phyloP scores from a whole-genome alignment of 169 alveolate species.

The Hammondia hammondi region DNA sequence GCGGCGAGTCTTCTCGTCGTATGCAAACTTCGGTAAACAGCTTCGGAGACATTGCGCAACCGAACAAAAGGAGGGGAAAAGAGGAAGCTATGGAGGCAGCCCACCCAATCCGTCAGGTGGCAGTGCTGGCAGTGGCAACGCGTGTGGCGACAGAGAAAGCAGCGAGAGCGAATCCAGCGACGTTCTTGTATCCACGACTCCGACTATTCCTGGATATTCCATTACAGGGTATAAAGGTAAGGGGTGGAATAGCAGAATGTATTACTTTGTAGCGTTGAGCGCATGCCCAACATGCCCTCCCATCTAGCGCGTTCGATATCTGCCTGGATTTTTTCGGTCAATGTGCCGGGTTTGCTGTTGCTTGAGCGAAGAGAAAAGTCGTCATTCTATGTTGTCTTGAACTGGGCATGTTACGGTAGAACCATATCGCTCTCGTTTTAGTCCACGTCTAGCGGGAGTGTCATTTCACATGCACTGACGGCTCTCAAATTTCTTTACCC shows the following conservation, averaged over 20 bases:
- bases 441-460: too few species aligned
- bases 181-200: not conserved
- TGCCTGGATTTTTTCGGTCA: too few species aligned
- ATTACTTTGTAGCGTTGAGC: too few species aligned
- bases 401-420: too few species aligned
- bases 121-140: not conserved
- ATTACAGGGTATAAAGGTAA: not conserved
- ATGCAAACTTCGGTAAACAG: not conserved
- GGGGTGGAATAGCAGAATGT: not conserved
- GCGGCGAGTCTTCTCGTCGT: not conserved
- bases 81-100: not conserved
- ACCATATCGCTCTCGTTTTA: too few species aligned
- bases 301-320: too few species aligned
- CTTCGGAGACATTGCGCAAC: not conserved
- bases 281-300: too few species aligned
- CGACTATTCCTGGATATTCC: constrained; percentile 28
- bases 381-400: too few species aligned
- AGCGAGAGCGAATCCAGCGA: not conserved
- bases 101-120: not conserved
- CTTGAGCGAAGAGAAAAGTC: too few species aligned
- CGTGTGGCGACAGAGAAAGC: not conserved
- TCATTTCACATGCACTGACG: too few species aligned
- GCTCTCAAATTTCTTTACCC: too few species aligned
- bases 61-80: not conserved
- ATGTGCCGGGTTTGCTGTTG: too few species aligned